phyloP scores from a whole-genome alignment of 129 eudicot genomes.

The Helichrysum umbraculigerum region DNA sequence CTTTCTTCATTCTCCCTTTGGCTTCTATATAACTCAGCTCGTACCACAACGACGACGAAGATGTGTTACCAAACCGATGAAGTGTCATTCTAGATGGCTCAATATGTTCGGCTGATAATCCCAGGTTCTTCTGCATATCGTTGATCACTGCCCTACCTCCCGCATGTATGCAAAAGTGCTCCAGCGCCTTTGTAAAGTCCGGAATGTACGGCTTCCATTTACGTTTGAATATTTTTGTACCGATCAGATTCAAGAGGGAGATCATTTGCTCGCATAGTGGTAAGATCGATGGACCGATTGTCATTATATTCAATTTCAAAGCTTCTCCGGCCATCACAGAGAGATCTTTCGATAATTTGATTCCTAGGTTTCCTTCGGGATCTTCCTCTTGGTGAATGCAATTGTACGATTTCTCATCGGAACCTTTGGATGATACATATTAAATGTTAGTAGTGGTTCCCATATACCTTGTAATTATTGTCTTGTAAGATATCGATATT shows the following conservation, averaged over 20 bases:
- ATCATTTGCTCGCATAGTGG: conserved; percentile 58
- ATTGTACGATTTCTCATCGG: conserved; percentile 57
- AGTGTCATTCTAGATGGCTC: conserved; percentile 76
- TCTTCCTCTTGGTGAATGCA: conserved; percentile 72
- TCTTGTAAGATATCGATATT: neutral
- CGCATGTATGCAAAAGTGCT: conserved; percentile 74
- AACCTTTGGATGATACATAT: neutral
- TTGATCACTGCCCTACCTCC: conserved; percentile 74
- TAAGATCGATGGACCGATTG: conserved; percentile 53
- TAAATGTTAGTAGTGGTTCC: neutral
- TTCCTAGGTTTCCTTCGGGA: conserved; percentile 53
- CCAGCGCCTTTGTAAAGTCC: conserved; percentile 61
- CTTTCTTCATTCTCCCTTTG: conserved; percentile 69
- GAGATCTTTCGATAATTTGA: conserved; percentile 59
- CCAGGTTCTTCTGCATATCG: conserved; percentile 63
- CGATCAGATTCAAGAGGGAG: conserved; percentile 46
- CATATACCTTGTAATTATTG: neutral
- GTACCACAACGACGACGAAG: conserved; percentile 67
- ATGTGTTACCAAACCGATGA: conserved; percentile 68
- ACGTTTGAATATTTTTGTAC: conserved; percentile 52
- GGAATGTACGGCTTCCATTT: conserved; percentile 72
- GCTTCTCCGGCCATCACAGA: conserved; percentile 65
- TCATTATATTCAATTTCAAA: conserved; percentile 55
- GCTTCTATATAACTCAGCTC: conserved; percentile 39
- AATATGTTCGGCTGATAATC: conserved; percentile 52